Conservation (phyloP, 2,329 filamentous ascomycete species). For the Colletotrichum cereale region DNA sequence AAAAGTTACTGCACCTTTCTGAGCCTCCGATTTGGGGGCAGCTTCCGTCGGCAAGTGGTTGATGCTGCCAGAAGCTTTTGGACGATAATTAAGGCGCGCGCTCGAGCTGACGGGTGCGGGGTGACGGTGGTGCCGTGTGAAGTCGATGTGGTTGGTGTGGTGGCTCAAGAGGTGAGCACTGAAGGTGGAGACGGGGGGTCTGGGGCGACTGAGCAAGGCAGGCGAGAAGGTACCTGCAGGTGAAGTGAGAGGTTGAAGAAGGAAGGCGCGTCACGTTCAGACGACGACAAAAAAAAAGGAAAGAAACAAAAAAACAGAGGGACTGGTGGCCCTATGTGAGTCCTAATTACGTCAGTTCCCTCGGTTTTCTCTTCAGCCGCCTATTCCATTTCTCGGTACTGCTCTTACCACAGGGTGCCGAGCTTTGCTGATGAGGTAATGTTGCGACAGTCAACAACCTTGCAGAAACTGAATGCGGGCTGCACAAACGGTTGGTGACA, state of each 20-base stretch:
- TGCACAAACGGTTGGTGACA: background rate
- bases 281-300: background rate
- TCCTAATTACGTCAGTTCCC: background rate
- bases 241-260: slow-evolving; percentile 7
- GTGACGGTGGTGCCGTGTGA: slow-evolving; percentile 26
- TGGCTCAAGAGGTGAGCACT: slow-evolving; percentile 10
- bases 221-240: background rate
- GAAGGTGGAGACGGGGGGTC: background rate
- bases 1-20: slow-evolving; percentile 5
- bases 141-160: slow-evolving; percentile 8
- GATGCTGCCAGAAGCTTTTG: slow-evolving; percentile 25
- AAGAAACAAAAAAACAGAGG: background rate
- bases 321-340: background rate
- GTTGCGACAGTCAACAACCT: background rate
- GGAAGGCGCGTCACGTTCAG: background rate
- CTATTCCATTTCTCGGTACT: background rate
- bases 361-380: background rate
- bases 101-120: slow-evolving; percentile 22
- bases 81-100: slow-evolving; percentile 8
- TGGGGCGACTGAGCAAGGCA: background rate
- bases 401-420: background rate
- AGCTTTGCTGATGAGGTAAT: background rate
- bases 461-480: background rate
- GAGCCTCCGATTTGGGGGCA: slow-evolving; percentile 8
- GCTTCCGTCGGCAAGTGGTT: slow-evolving; percentile 14